phyloP scores from a whole-genome alignment of 306 rosid species.

The Malus domestica region ASM211411v1 NC_041791.1:32549001-32549500 shows the following conservation, averaged over 20 bases:
- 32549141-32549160: constrained; percentile 45
- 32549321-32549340: constrained; percentile 77
- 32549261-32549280: constrained; percentile 91
- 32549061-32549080: constrained; percentile 64
- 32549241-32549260: constrained; percentile 85
- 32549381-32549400: not conserved
- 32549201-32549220: constrained; percentile 94
- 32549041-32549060: not conserved
- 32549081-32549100: constrained; percentile 50
- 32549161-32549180: constrained; percentile 46
- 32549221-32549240: constrained; percentile 83
- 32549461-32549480: not conserved
- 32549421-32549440: not conserved
- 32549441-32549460: not conserved
- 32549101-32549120: constrained; percentile 39
- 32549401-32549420: not conserved
- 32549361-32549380: constrained; percentile 94
- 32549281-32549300: constrained; percentile 73
- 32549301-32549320: constrained; percentile 93
- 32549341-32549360: constrained; percentile 67
- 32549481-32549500: not conserved
- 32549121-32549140: constrained; percentile 32
- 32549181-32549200: constrained; percentile 82
- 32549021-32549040: not conserved
- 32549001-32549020: constrained; percentile 3